These are phyloP conservation scores for Phialophora chinensis DNA, from an alignment of 2,329 filamentous ascomycete genomes.

Conservation along the genomic window DNA sequence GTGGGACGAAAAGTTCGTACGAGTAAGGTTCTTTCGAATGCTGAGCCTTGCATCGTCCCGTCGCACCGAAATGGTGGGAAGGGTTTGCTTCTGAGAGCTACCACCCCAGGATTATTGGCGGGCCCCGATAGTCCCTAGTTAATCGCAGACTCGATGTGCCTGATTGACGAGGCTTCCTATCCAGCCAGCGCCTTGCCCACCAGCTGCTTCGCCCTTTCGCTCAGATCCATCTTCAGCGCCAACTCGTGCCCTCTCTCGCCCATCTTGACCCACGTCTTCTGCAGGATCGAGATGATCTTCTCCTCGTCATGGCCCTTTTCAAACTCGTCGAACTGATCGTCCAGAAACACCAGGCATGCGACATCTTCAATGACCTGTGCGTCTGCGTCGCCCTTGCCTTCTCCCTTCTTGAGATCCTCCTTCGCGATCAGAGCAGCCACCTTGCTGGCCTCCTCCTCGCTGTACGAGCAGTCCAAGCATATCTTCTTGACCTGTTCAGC, in stretches of 20 bases:
- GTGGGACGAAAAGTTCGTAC: constrained; percentile 9
- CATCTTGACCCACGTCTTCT: constrained; percentile 40
- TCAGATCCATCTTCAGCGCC: constrained; percentile 70
- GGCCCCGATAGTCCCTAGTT: not conserved
- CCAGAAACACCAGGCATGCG: constrained; percentile 84
- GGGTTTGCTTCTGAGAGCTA: not conserved
- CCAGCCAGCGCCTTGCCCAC: constrained; percentile 67
- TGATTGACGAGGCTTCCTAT: not conserved
- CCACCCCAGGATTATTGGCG: not conserved
- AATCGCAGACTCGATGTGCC: not conserved
- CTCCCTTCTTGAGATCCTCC: constrained; percentile 67
- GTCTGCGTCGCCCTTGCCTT: constrained; percentile 60
- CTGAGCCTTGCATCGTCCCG: not conserved
- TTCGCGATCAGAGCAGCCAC: constrained; percentile 78
- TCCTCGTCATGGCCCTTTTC: constrained; percentile 70
- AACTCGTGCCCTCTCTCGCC: constrained; percentile 37
- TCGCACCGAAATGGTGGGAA: not conserved
- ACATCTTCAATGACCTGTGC: constrained; percentile 82
- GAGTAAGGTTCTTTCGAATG: not conserved
- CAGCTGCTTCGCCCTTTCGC: constrained; percentile 65
- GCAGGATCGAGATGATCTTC: constrained; percentile 54
- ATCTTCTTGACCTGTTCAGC: constrained; percentile 64
- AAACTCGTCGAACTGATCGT: constrained; percentile 84
- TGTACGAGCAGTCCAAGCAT: constrained; percentile 59
- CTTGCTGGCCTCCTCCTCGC: constrained; percentile 61